Percentiles rank a stretch among this genome's conserved stretches.
phyloP scores from a whole-genome alignment of 306 rosid species.

The Citrullus colocynthis region DNA sequence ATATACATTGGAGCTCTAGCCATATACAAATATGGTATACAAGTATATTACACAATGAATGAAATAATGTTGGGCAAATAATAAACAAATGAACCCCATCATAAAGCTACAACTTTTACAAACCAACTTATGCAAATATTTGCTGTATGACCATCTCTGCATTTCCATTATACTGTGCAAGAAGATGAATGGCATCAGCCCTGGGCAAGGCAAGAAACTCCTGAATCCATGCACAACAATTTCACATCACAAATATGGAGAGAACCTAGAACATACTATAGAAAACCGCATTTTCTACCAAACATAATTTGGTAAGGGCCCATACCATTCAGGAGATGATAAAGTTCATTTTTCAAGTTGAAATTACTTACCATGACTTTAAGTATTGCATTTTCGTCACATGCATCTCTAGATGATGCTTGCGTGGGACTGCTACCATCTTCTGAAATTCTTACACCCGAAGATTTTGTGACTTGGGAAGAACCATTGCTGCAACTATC shows the following conservation, averaged over 20 bases:
- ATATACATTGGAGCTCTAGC: not conserved
- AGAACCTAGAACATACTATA: not conserved
- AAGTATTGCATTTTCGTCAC: constrained; percentile 82
- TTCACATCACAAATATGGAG: not conserved
- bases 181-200: constrained; percentile 98
- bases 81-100: constrained; percentile 10
- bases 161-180: constrained; percentile 84
- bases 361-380: constrained; percentile 70
- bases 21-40: not conserved
- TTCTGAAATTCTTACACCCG: constrained; percentile 59
- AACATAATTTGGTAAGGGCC: not conserved
- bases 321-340: not conserved
- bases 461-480: constrained; percentile 67
- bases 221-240: constrained; percentile 29
- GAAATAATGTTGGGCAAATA: constrained; percentile 27
- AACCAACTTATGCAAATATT: constrained; percentile 47
- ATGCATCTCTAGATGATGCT: constrained; percentile 59
- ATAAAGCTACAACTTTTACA: constrained; percentile 4
- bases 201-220: constrained; percentile 94
- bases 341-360: not conserved
- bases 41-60: constrained; percentile 6
- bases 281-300: not conserved
- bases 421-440: constrained; percentile 83
- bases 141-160: constrained; percentile 96
- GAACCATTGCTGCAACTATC: constrained; percentile 80